These are phyloP conservation scores for Populus euphratica DNA, from an alignment of 345 rosid genomes.

Conservation along the genomic window DNA sequence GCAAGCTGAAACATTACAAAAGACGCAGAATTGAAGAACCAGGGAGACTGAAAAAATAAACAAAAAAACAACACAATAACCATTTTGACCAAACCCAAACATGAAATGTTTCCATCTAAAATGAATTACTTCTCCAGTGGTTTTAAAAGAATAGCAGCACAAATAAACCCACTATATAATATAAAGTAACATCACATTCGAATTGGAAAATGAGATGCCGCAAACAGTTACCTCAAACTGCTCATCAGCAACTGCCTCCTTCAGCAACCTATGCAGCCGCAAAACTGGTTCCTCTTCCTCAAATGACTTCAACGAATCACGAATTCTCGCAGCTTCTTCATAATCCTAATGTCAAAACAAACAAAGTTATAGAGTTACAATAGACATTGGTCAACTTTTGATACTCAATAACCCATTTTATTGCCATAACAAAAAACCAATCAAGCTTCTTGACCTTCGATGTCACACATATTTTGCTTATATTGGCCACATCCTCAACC, in stretches of 20 bases:
- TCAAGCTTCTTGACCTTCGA: neutral
- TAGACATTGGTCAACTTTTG: neutral
- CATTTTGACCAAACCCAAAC: neutral
- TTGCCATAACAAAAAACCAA: neutral
- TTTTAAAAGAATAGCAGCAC: neutral
- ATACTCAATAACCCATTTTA: neutral
- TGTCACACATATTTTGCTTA: neutral
- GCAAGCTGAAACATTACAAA: neutral
- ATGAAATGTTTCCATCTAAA: neutral
- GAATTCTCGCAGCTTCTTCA: slow-evolving; percentile 66
- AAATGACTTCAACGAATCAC: slow-evolving; percentile 53
- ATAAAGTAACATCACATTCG: neutral
- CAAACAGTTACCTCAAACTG: slow-evolving; percentile 51
- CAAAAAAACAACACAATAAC: neutral
- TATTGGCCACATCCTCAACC: neutral
- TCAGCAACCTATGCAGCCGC: slow-evolving; percentile 47
- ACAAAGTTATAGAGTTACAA: neutral
- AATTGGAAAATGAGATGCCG: neutral
- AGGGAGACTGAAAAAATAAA: neutral
- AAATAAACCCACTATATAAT: neutral
- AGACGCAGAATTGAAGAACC: neutral
- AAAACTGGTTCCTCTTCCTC: slow-evolving; percentile 71
- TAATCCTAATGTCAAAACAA: slow-evolving; percentile 44
- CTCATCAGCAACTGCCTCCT: slow-evolving; percentile 49
- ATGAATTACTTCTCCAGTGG: neutral